Base-by-base conservation (phyloP, 148 eudicot species). In the Rhododendron griersonianum region DNA sequence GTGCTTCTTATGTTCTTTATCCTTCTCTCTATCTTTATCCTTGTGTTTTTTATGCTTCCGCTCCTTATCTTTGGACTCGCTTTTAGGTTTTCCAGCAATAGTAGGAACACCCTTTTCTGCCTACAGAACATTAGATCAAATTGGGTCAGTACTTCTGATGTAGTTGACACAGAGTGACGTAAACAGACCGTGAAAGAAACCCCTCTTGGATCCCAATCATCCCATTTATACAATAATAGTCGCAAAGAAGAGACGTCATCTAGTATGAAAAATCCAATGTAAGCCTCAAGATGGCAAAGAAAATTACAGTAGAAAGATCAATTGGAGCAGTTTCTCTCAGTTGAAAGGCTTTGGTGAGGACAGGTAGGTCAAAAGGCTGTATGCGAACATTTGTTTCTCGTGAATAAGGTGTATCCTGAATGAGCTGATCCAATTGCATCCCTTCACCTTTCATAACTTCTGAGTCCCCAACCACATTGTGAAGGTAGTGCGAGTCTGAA, bases 401-500 rank as follows among this genome's bases (percentile, higher is more conserved):
- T 7, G 93, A 85, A 87, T 89, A 89, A 28, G 98, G 89, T 9
- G 89, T 89, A 89, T 90, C 90, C 84, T 91, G 93, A 85, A 90
- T 86, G 79, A 94, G 91, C 91, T 98, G 95, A 91, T 91, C 95
- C 91, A 98, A 91, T 86, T 98, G 96, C 98, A 98, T 98, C 86
- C 98, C 98, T 85, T 98, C 98, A 13, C 98, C 98, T 88, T 98
- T 98, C 88, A 98, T 91, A 57, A 98, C 93, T 87, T 95, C 98
- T 84, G 94, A 86, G 88, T 95, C 99, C 85, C 99, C 99, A 83
- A 94, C 97, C 87, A 95, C 98, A 92, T 93, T 94, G 88, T 94
- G 96, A 87, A 98, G 98, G 85, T 98, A 98, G 89, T 91, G 99
- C 81, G 99, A 89, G 87, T 98, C 99, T 25, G 95, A 89, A 87